These are phyloP conservation scores for Carpinus fangiana DNA, from an alignment of 306 rosid genomes.

Conservation along the genomic window DNA sequence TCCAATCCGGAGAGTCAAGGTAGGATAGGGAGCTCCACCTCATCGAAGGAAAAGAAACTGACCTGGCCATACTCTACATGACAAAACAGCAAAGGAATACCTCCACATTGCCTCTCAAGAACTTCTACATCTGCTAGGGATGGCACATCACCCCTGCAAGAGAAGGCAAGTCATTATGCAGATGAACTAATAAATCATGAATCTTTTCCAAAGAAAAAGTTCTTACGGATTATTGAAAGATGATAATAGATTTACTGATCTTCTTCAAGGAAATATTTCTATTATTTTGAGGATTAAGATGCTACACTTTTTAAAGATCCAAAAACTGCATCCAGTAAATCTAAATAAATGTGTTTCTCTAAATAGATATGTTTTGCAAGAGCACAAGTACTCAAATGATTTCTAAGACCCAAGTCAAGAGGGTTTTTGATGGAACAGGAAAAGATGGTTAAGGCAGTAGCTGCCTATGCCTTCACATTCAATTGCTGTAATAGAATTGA, in stretches of 20 bases:
- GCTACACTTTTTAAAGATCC: background rate
- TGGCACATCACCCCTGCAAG: conserved; percentile 63
- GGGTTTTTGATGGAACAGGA: background rate
- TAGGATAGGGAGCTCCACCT: conserved; percentile 62
- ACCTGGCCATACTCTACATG: conserved; percentile 61
- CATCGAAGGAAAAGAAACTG: conserved; percentile 71
- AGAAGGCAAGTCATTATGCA: conserved; percentile 18
- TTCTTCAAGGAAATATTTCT: conserved; percentile 6
- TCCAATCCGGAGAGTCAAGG: conserved; percentile 36
- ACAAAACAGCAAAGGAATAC: conserved; percentile 64
- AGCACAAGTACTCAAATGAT: background rate
- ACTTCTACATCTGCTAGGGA: conserved; percentile 53
- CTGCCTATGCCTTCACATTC: background rate
- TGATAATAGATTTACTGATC: background rate
- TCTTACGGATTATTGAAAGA: background rate
- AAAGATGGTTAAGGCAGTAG: background rate
- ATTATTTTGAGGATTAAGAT: background rate
- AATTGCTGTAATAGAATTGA: background rate
- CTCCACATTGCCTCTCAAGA: conserved; percentile 53
- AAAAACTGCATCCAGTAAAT: background rate
- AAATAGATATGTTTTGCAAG: background rate
- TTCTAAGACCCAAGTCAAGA: background rate
- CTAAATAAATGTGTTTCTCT: background rate
- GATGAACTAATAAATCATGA: background rate
- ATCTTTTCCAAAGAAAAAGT: background rate